Base-by-base conservation (phyloP, 495 filamentous ascomycete species). In the Aspergillus nidulans region DNA sequence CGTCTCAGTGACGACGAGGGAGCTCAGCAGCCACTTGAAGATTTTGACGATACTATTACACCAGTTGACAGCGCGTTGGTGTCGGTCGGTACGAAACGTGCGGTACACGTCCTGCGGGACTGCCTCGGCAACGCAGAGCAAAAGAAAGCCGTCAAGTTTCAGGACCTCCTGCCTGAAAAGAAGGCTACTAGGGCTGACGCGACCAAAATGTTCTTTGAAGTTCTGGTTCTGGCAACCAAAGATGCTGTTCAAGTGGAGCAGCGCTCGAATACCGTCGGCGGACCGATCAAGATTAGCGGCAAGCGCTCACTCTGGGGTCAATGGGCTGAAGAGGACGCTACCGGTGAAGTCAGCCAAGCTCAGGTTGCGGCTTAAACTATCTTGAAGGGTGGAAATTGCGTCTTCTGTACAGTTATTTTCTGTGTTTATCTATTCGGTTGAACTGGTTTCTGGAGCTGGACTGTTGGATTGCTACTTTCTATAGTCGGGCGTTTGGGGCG, bases 201-300 rank as follows among this genome's bases (percentile, higher is more conserved):
- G 3, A 97, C 94, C 36, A 96, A 96, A 77, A 96, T 98, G 92
- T 98, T 98, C 74, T 97, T 97, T 56, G 95, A 98, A 72, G 84
- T 92, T 32, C 76, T 98, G 38, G 94, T 97, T 5, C 75, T 98
- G 46, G 95, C 95, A 10, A 98, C 94, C 12, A 97, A 97, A 77
- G 95, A 97, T 70, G 94, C 94, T 32, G 88, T 98, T 64, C 92
- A 95, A 67, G 89, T 97, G n/a, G 92, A 97, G 64, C 94, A 98
- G 72, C 75, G 78, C n/a, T 78, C 83, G 44, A 81, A 82, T 15
- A 70, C 79, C 28, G 81, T 96, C 36, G 91, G 90, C 41, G 86
- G 82, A 4, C 81, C 84, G 8, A 87, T 98, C 59, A 75, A 85
- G 38, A 87, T 98, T 44, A 80, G 88, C 47, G 88, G 85, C 53